Percentiles rank a stretch among this genome's conserved stretches.
phyloP scores from a whole-genome alignment of 495 filamentous ascomycete species.

The Collariella sp. region DNA sequence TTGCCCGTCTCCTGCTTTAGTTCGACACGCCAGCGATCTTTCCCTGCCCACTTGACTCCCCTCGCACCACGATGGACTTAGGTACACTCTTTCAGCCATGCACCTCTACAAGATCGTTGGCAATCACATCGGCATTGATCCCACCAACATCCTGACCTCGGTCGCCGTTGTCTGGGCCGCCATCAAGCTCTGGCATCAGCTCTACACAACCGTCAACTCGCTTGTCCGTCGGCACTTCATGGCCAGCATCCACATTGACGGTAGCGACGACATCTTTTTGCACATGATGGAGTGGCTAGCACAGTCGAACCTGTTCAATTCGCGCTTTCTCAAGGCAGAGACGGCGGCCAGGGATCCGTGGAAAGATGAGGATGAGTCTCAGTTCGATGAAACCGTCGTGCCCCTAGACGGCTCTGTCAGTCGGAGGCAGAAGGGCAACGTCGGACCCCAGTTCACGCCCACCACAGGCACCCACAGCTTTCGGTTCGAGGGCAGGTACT shows the following conservation, averaged over 20 bases:
- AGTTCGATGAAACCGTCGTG: constrained; percentile 21
- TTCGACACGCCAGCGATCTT: neutral
- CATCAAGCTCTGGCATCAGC: constrained; percentile 27
- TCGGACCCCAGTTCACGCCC: constrained; percentile 32
- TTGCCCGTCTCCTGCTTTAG: neutral
- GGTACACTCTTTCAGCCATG: constrained; percentile 18
- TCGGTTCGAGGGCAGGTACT: constrained; percentile 35
- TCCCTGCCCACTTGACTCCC: neutral
- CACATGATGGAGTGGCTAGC: constrained; percentile 55
- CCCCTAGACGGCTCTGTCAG: constrained; percentile 25
- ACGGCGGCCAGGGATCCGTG: constrained; percentile 45
- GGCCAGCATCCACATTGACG: constrained; percentile 47
- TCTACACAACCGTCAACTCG: constrained; percentile 19
- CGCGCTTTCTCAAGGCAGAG: constrained; percentile 49
- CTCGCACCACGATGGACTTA: constrained; percentile 19
- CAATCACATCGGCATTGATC: constrained; percentile 31
- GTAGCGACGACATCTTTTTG: constrained; percentile 51
- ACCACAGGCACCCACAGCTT: constrained; percentile 34
- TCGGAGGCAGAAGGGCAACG: constrained; percentile 32
- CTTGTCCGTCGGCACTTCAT: constrained; percentile 40
- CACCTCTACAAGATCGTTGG: constrained; percentile 26
- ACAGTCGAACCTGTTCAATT: constrained; percentile 43
- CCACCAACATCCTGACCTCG: constrained; percentile 28
- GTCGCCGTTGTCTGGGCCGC: constrained; percentile 33
- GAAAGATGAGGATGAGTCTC: constrained; percentile 43